A percentile compares a stretch with the other conserved stretches of the same genome.
These are phyloP conservation scores for Aspergillus hortae DNA, from an alignment of 2,329 filamentous ascomycete species.

Conservation along the genomic window DNA sequence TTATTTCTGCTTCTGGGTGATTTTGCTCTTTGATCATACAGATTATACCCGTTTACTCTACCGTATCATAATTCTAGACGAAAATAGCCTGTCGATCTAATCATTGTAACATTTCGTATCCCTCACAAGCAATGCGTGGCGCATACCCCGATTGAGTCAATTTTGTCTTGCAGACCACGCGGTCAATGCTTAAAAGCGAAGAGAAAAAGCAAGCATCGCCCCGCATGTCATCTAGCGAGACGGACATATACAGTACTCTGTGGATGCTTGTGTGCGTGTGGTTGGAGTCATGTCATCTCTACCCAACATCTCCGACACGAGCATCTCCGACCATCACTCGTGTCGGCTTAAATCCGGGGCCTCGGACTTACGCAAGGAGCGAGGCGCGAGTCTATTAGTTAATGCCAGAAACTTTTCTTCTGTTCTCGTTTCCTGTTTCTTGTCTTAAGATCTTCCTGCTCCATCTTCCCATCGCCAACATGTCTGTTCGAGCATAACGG, in stretches of 20 bases:
- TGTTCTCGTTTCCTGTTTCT: neutral
- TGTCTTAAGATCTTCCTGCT: neutral
- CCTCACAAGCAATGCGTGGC: no score
- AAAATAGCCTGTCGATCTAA: neutral
- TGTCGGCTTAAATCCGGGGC: neutral
- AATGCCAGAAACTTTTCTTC: neutral
- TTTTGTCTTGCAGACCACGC: no score
- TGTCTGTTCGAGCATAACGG: neutral
- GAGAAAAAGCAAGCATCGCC: no score
- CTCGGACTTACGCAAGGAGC: neutral
- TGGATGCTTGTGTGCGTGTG: no score
- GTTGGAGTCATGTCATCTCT: no score
- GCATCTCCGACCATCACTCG: no score
- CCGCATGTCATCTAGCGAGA: no score
- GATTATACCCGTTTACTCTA: slow-evolving; percentile 5
- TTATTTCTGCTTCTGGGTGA: neutral
- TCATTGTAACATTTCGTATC: no score
- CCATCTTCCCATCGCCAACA: neutral
- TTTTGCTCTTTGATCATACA: neutral
- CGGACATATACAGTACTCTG: no score
- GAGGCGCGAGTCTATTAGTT: neutral
- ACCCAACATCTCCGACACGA: no score
- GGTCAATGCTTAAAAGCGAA: no score
- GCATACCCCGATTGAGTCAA: no score
- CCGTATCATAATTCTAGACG: slow-evolving; percentile 1